Evolutionary conservation across 2,329 filamentous ascomycete species (phyloP), one percentile per base, ranked within the genome.

Genomic region (Calonectria montana): DNA sequence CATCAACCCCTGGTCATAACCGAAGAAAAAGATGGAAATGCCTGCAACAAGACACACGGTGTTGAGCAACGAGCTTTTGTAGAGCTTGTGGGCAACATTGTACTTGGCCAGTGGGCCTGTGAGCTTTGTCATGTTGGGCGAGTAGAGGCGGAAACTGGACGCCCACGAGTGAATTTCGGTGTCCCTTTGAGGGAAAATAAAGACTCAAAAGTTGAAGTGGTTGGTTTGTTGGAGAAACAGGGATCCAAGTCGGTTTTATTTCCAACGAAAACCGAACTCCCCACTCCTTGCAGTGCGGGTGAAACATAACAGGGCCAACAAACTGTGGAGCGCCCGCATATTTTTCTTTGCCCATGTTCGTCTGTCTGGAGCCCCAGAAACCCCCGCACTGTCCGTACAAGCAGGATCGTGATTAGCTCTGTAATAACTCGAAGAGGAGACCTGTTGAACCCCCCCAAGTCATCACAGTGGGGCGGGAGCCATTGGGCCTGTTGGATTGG

Each of bases 401-500:
- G 29, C 39, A 59, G 31, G 31, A 59, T 59, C 31, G n/a, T 59
- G 53, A 59, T 57, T 57, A 57, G 53, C 53, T 37, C 53, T 39
- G 35, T 21, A 16, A 35, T 59, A n/a, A n/a, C n/a, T 37, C 13
- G 31, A 13, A 6, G 53, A 25, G n/a, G 53, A 57, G 31, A 21
- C 31, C 53, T 39, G 53, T 25, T 57, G 29, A 25, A 57, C 31
- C 13, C 53, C 25, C 18, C 31, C 31, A 25, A 57, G 31, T 37
- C 53, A 35, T 57, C 53, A 57, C 21, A 16, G 53, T 57, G 53
- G 53, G 53, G 53, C 53, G n/a, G 53, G 8, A 13, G 29, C 53
- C 18, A 21, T 18, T 57, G 31, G 53, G n/a, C 31, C n/a, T 57
- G 53, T 57, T 37, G 53, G 53, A 16, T 57, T 57, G 31, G 53